phyloP scores from a whole-genome alignment of 75 land plant genomes.

The Sequoiadendron giganteum region DNA sequence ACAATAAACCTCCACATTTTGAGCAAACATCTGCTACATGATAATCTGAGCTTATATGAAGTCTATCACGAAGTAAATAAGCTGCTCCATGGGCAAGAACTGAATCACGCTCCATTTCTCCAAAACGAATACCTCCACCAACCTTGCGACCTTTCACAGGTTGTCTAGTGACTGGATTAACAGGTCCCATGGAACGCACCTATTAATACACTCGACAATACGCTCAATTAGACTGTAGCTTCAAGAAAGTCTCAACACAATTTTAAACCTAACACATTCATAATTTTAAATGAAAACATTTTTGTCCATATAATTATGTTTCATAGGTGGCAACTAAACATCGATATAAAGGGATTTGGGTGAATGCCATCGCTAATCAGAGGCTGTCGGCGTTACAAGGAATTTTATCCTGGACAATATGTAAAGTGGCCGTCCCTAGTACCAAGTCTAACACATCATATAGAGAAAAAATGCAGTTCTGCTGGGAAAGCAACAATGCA shows the following conservation, averaged over 20 bases:
- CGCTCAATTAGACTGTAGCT: not conserved
- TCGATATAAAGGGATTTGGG: not conserved
- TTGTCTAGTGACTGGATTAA: constrained; percentile 89
- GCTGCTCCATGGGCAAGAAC: constrained; percentile 98
- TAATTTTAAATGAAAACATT: not conserved
- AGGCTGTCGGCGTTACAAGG: not conserved
- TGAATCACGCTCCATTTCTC: constrained; percentile 99
- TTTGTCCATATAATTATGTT: not conserved
- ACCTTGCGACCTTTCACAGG: constrained; percentile 92
- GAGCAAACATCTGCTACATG: constrained; percentile 94
- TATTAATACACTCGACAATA: constrained; percentile 14
- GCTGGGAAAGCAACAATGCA: not conserved
- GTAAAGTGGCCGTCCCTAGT: not conserved
- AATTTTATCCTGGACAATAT: not conserved
- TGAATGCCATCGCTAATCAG: not conserved
- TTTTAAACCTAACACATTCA: not conserved
- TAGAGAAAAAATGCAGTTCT: too few species aligned
- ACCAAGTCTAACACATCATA: too few species aligned
- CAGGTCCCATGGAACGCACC: constrained; percentile 91
- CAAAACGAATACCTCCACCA: constrained; percentile 98
- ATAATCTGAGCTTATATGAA: constrained; percentile 94
- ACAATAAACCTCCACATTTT: constrained; percentile 79
- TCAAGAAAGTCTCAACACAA: not conserved
- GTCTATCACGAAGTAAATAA: constrained; percentile 90
- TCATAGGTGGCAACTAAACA: not conserved